Evolutionary conservation across 1,284 basidiomycete species (phyloP).

Genomic region (Leccinum subrobustum): DNA sequence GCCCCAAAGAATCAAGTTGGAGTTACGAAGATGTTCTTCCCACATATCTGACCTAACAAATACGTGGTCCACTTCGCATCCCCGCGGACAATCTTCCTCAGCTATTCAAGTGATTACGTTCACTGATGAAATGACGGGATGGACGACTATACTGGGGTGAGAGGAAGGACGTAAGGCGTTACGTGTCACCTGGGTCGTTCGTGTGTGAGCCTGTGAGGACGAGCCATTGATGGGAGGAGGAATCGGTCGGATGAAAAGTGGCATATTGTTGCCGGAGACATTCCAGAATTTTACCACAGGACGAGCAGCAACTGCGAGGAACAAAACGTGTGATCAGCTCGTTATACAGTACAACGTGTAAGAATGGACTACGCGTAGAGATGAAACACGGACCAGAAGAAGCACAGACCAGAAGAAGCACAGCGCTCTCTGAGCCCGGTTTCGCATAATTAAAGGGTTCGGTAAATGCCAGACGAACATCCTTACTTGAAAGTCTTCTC

Average conservation of each 20-base stretch:
- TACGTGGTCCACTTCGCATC: slow-evolving; percentile 15
- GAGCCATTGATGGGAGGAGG: slow-evolving; percentile 5
- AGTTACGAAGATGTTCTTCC: slow-evolving; percentile 15
- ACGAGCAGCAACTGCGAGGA: slow-evolving; percentile 48
- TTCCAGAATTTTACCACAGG: slow-evolving; percentile 53
- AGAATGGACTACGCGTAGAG: slow-evolving; percentile 12
- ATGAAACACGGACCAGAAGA: slow-evolving; percentile 28
- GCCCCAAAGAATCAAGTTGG: slow-evolving; percentile 2
- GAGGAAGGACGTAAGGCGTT: slow-evolving; percentile 12
- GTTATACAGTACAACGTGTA: slow-evolving; percentile 8
- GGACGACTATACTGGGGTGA: slow-evolving; percentile 11
- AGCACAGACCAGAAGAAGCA: slow-evolving; percentile 19
- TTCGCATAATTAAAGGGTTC: slow-evolving; percentile 22
- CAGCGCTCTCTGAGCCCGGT: neutral
- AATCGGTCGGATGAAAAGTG: slow-evolving; percentile 42
- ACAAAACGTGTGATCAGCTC: slow-evolving; percentile 11
- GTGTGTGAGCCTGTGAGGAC: slow-evolving; percentile 7
- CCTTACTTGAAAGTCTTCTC: slow-evolving; percentile 65
- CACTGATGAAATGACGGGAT: slow-evolving; percentile 24
- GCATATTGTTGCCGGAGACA: slow-evolving; percentile 54
- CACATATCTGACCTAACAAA: slow-evolving; percentile 27
- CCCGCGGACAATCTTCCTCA: slow-evolving; percentile 25
- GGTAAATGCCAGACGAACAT: slow-evolving; percentile 16
- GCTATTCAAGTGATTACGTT: slow-evolving; percentile 13
- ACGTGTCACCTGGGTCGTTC: slow-evolving; percentile 14